Conservation (phyloP, 2,329 filamentous ascomycete genomes). For the Penicillium hesseltinei region DNA sequence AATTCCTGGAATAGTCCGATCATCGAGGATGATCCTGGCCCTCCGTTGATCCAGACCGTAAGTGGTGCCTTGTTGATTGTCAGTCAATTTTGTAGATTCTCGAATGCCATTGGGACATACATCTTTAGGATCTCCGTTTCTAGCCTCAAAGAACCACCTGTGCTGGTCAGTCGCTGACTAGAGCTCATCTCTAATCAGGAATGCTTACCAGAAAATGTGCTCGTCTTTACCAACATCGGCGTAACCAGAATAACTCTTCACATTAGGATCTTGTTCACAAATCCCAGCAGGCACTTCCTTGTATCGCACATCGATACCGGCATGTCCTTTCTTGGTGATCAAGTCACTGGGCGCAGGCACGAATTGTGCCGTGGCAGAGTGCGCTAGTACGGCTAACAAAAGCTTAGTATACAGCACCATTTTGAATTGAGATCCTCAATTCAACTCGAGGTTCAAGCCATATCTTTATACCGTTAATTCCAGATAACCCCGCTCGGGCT, state of each 20-base stretch:
- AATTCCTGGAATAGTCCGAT: constrained; percentile 1
- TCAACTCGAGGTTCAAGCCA: neutral
- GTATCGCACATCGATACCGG: constrained; percentile 18
- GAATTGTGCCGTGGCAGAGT: neutral
- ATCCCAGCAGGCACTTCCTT: constrained; percentile 21
- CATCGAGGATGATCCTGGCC: constrained; percentile 1
- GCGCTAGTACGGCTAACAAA: neutral
- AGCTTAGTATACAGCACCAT: neutral
- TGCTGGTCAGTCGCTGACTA: neutral
- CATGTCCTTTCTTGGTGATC: constrained; percentile 1
- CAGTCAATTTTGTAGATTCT: neutral
- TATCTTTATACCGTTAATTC: neutral
- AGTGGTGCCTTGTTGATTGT: neutral
- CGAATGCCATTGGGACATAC: neutral
- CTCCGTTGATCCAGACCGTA: constrained; percentile 3
- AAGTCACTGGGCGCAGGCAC: neutral
- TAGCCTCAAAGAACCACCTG: constrained; percentile 4
- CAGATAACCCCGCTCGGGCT: neutral
- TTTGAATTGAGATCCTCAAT: neutral
- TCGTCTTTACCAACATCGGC: constrained; percentile 21
- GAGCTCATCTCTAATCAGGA: neutral
- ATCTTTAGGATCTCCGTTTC: constrained; percentile 1
- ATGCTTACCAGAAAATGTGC: constrained; percentile 20
- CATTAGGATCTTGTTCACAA: constrained; percentile 21
- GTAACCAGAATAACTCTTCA: constrained; percentile 24